Percentiles rank a stretch among this genome's conserved stretches.
Evolutionary conservation across 2,329 filamentous ascomycete species (phyloP).

Genomic region (Penicillium polonicum): DNA sequence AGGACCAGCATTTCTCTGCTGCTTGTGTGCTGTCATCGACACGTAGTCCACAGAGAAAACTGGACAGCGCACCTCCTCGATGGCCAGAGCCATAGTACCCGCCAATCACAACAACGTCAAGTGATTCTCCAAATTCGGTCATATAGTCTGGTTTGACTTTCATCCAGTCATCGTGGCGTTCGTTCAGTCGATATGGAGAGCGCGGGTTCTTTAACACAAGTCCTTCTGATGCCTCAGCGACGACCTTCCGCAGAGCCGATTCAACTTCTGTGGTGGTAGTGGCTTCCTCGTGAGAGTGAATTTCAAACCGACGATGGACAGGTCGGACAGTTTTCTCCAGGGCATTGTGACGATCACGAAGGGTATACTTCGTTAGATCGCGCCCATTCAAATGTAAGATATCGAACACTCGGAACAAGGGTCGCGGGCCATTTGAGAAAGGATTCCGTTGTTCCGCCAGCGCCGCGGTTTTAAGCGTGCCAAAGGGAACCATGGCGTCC

Average conservation of each 20-base stretch:
- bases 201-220: slow-evolving; percentile 91
- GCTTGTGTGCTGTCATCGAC: slow-evolving; percentile 63
- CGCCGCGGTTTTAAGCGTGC: slow-evolving; percentile 88
- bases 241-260: slow-evolving; percentile 72
- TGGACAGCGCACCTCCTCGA: slow-evolving; percentile 78
- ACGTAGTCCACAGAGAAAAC: slow-evolving; percentile 84
- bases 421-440: slow-evolving; percentile 64
- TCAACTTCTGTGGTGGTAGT: slow-evolving; percentile 72
- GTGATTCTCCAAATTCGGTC: slow-evolving; percentile 88
- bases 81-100: slow-evolving; percentile 89
- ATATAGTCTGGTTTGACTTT: slow-evolving; percentile 99
- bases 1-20: slow-evolving; percentile 76
- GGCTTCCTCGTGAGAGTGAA: slow-evolving; percentile 70
- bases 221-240: slow-evolving; percentile 84
- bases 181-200: slow-evolving; percentile 81
- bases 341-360: slow-evolving; percentile 75
- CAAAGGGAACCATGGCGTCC: slow-evolving; percentile 84
- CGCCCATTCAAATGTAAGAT: slow-evolving; percentile 84
- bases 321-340: slow-evolving; percentile 68
- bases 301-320: slow-evolving; percentile 74
- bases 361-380: slow-evolving; percentile 75
- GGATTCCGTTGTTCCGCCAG: slow-evolving; percentile 75
- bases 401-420: slow-evolving; percentile 84
- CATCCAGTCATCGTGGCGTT: slow-evolving; percentile 93
- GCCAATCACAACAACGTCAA: slow-evolving; percentile 86